These are phyloP conservation scores for Dunaliella primolecta DNA, from an alignment of 139 green algal genomes.

Conservation along the genomic window DNA sequence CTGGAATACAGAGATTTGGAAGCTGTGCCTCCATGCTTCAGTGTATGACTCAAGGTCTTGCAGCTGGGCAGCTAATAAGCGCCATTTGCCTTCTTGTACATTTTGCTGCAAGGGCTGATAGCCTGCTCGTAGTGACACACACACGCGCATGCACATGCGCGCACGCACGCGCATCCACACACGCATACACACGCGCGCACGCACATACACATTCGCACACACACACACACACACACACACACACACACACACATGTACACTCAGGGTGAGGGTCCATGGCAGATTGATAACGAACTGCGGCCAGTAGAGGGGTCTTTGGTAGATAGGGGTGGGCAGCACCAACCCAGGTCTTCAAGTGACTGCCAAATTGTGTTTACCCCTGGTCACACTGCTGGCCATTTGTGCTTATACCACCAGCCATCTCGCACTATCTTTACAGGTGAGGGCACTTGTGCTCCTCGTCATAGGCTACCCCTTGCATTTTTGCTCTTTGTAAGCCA, in stretches of 20 bases:
- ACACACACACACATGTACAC: not conserved
- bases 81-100: not conserved
- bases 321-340: not conserved
- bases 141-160: not conserved
- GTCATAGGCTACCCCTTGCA: not conserved
- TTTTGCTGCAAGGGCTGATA: not conserved
- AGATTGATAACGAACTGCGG: not conserved
- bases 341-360: not conserved
- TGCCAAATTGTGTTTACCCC: conserved; percentile 1
- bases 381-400: conserved; percentile 1
- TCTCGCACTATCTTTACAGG: conserved; percentile 4
- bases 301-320: too few species aligned
- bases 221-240: not conserved
- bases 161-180: too few species aligned
- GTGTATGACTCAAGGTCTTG: not conserved
- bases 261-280: not conserved
- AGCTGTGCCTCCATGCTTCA: too few species aligned
- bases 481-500: not conserved
- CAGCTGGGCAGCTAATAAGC: not conserved
- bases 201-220: not conserved
- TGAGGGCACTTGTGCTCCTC: not conserved
- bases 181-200: not conserved
- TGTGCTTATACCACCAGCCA: not conserved
- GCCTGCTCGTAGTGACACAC: not conserved
- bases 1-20: too few species aligned